These are phyloP conservation scores for Acorus gramineus DNA, from an alignment of 106 monocot genomes.

Conservation along the genomic window DNA sequence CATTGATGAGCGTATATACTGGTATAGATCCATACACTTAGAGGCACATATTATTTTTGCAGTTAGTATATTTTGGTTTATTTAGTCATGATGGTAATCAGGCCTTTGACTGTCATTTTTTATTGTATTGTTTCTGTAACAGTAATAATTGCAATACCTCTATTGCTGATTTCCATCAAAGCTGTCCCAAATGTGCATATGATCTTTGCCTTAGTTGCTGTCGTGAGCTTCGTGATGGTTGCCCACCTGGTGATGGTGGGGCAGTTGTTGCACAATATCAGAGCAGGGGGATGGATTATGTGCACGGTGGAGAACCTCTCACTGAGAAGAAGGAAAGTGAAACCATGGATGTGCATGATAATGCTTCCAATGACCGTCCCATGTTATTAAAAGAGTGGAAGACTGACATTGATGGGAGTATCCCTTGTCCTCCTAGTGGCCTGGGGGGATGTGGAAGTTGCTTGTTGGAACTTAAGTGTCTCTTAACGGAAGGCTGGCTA, in stretches of 20 bases:
- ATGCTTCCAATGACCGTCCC: neutral
- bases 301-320: constrained; percentile 41
- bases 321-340: neutral
- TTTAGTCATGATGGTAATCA: neutral
- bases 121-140: constrained; percentile 8
- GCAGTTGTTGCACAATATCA: constrained; percentile 8
- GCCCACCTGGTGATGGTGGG: constrained; percentile 14
- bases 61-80: neutral
- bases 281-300: constrained; percentile 29
- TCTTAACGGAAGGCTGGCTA: constrained; percentile 25
- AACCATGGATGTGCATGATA: neutral
- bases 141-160: constrained; percentile 66
- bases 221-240: constrained; percentile 36
- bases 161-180: constrained; percentile 62
- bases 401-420: constrained; percentile 21
- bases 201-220: constrained; percentile 71
- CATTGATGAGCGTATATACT: constrained; percentile 59
- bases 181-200: constrained; percentile 50
- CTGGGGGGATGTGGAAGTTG: constrained; percentile 53
- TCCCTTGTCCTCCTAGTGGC: constrained; percentile 46
- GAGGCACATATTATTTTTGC: neutral
- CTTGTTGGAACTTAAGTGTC: constrained; percentile 33
- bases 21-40: constrained; percentile 23
- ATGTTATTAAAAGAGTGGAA: constrained; percentile 18
- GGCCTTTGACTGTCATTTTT: neutral